Evolutionary conservation across 345 rosid genomes (phyloP).

Genomic region (Hibiscus mutabilis): DNA sequence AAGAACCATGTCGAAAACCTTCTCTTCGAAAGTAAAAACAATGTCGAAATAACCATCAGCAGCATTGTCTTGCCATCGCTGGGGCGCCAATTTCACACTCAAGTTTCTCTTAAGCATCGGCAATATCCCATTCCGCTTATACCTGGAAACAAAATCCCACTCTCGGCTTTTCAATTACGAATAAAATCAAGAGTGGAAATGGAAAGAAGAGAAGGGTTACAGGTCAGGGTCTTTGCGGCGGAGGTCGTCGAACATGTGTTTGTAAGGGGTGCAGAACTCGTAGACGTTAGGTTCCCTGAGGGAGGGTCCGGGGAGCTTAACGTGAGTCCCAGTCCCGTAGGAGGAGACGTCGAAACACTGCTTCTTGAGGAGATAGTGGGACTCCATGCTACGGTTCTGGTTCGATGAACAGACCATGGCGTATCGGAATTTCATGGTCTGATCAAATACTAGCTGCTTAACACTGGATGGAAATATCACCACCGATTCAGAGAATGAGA

Average conservation of each 20-base stretch:
- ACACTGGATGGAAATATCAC: not conserved
- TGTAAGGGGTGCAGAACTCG: conserved; percentile 94
- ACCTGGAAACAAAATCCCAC: conserved; percentile 30
- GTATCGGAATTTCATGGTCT: conserved; percentile 56
- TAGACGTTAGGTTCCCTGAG: conserved; percentile 84
- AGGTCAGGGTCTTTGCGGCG: conserved; percentile 93
- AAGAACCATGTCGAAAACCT: conserved; percentile 81
- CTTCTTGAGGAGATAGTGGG: conserved; percentile 76
- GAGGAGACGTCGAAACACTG: conserved; percentile 89
- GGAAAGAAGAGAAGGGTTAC: conserved; percentile 32
- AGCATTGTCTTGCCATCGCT: conserved; percentile 94
- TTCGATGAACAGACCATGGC: conserved; percentile 93
- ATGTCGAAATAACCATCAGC: conserved; percentile 79
- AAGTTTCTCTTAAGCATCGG: conserved; percentile 91
- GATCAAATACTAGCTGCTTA: not conserved
- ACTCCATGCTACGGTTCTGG: conserved; percentile 91
- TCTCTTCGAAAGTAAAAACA: conserved; percentile 81
- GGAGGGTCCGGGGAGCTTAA: conserved; percentile 87
- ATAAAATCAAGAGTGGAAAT: not conserved
- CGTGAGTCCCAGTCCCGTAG: conserved; percentile 92
- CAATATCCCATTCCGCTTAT: conserved; percentile 90
- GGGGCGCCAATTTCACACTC: conserved; percentile 75
- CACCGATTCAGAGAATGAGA: not conserved
- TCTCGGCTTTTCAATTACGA: not conserved
- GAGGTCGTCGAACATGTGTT: conserved; percentile 92